These are phyloP conservation scores for Aspergillus sp. DNA, from an alignment of 2,329 filamentous ascomycete species.

Conservation along the genomic window DNA sequence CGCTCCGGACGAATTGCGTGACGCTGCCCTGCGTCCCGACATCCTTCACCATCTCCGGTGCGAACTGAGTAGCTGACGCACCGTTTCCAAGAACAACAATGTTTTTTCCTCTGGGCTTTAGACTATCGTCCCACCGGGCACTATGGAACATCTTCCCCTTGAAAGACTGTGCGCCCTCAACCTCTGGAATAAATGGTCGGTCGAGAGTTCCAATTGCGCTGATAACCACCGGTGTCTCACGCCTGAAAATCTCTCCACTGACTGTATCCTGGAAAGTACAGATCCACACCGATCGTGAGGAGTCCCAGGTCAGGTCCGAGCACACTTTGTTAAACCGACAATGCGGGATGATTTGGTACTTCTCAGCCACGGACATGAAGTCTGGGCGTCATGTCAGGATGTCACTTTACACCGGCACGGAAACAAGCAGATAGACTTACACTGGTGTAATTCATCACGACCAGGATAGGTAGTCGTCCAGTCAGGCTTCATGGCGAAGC, in stretches of 20 bases:
- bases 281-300: background rate
- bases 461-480: slow-evolving; percentile 44
- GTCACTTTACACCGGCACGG: too few relatives aligned
- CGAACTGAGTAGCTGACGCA: background rate
- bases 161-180: background rate
- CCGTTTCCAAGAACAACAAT: background rate
- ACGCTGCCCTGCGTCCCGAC: background rate
- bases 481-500: slow-evolving; percentile 44
- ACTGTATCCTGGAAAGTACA: background rate
- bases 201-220: background rate
- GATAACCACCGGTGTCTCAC: background rate
- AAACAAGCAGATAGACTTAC: background rate
- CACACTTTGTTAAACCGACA: background rate
- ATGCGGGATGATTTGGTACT: background rate
- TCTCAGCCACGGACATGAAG: background rate
- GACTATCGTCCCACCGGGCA: background rate
- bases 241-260: background rate
- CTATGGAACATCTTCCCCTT: background rate
- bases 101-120: background rate
- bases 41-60: background rate
- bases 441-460: background rate
- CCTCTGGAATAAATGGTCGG: background rate
- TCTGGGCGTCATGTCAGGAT: background rate
- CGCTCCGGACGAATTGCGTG: background rate
- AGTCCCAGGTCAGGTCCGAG: background rate